Conservation (phyloP, 2,329 filamentous ascomycete genomes). For the Arthrobotrys entomopaga region DNA sequence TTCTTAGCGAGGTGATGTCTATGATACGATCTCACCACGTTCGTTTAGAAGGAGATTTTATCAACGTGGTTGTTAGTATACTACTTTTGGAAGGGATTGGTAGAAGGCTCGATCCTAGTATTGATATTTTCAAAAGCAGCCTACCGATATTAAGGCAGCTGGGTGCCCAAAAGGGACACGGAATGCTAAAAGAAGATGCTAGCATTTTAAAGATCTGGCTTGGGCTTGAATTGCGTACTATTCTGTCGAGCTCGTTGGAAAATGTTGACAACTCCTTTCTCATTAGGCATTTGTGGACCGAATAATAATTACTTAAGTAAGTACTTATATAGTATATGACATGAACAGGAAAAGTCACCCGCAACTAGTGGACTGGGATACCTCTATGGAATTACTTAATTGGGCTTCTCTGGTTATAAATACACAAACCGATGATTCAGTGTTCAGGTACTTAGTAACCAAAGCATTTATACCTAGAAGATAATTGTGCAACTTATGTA, state of each 20-base stretch:
- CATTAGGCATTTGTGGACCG: conserved; percentile 39
- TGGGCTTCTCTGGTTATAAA: no score
- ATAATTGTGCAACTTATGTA: no score
- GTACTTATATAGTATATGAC: no score
- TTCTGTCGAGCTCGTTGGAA: conserved; percentile 56
- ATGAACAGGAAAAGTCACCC: no score
- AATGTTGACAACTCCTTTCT: conserved; percentile 55
- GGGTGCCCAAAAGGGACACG: conserved; percentile 77
- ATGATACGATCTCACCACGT: conserved; percentile 96
- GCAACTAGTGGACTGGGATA: no score
- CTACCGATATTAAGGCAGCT: conserved; percentile 90
- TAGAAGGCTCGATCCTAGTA: conserved; percentile 81
- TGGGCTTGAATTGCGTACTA: conserved; percentile 58
- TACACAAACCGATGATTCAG: no score
- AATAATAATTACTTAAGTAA: no score
- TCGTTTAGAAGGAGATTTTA: conserved; percentile 93
- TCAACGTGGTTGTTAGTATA: conserved; percentile 97
- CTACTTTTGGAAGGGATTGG: conserved; percentile 94
- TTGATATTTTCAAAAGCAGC: conserved; percentile 86
- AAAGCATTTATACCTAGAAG: no score
- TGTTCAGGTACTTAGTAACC: no score
- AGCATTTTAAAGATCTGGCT: conserved; percentile 59
- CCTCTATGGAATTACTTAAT: no score
- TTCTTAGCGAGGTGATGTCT: conserved; percentile 84
- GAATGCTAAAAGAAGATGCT: conserved; percentile 68